Base-by-base conservation (phyloP, 2,329 filamentous ascomycete species). In the Curvularia hawaiiensis region DNA sequence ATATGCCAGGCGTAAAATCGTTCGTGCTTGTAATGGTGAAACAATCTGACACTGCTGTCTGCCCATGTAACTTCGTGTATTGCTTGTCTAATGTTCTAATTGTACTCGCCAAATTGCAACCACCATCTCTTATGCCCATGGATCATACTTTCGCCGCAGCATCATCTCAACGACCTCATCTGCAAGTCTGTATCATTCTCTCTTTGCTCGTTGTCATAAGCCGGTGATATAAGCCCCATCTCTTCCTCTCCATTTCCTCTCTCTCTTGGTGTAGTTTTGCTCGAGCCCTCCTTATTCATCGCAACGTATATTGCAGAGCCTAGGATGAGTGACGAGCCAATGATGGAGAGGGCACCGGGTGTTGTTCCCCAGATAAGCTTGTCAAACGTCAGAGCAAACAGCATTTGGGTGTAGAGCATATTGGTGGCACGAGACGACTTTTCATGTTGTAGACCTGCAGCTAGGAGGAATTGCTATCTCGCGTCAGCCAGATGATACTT, bases 381-480 rank as follows among this genome's bases (percentile, higher is more conserved):
- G 70, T 90, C 88, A 14, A 87, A 86, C 3, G 80, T 78, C 11
- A 90, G 73, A 2, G 88, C 88, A 72, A 89, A 90, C 3, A 90
- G 75, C 86, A 90, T 89, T 71, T 89, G 86, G 45, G 83, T 86
- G 68, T 90, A 90, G 0, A 88, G 79, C 85, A 90, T 88, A 53
- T 85, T 86, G 0, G 85, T 88, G 2, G 85, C 86, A 20, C 84
- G 80, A 3, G 79, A 78, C 1, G 83, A 83, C 60, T 88, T 89
- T 68, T 93, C 90, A 59, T 88, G 86, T 24, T 89, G 82, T 47
- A 97, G 78, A 0, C 91, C 92, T 0, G 86, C 84, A 1, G 92
- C 95, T 18, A 96, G 79, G n/a, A 96, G 81, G 64, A 92, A 92
- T 83, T 97, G 93, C 79, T 81, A 47, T 10, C 6, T 2, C 2